A percentile compares a stretch with the other conserved stretches of the same genome.
phyloP scores from a whole-genome alignment of 2,329 filamentous ascomycete genomes.

The Monilinia laxa region DNA sequence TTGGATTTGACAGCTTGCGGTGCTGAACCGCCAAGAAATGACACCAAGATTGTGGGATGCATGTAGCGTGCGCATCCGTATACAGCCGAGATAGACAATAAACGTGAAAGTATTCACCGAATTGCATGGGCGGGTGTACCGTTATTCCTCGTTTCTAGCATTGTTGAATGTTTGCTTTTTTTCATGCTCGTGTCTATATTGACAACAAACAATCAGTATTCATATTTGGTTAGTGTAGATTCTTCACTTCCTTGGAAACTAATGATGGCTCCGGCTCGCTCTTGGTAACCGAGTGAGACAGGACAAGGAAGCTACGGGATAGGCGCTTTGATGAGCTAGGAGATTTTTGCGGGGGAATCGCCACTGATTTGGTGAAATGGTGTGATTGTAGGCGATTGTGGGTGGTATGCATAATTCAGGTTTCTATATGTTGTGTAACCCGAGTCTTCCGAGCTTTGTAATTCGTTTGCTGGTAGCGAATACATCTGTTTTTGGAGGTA shows the following conservation, averaged over 20 bases:
- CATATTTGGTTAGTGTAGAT: no score
- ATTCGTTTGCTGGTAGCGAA: neutral
- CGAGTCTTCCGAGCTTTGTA: neutral
- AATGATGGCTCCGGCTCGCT: no score
- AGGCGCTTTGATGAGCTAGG: neutral
- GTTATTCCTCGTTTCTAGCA: no score
- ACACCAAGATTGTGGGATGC: neutral
- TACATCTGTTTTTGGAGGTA: neutral
- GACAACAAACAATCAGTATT: no score
- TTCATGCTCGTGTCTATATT: no score
- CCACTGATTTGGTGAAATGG: neutral
- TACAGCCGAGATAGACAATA: neutral
- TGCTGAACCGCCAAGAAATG: neutral
- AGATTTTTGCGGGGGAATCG: conserved; percentile 8
- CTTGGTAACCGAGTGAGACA: neutral
- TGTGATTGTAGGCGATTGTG: neutral
- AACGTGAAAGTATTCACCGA: neutral
- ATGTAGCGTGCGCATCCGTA: neutral
- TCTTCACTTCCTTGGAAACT: no score
- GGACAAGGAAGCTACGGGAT: neutral
- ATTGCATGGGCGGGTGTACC: neutral
- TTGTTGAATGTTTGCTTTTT: no score
- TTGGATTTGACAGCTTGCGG: no score
- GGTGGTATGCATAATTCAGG: neutral
- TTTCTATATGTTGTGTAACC: conserved; percentile 10